Conservation (phyloP, 2,329 filamentous ascomycete genomes). For the Botryosphaeria dothidea region DNA sequence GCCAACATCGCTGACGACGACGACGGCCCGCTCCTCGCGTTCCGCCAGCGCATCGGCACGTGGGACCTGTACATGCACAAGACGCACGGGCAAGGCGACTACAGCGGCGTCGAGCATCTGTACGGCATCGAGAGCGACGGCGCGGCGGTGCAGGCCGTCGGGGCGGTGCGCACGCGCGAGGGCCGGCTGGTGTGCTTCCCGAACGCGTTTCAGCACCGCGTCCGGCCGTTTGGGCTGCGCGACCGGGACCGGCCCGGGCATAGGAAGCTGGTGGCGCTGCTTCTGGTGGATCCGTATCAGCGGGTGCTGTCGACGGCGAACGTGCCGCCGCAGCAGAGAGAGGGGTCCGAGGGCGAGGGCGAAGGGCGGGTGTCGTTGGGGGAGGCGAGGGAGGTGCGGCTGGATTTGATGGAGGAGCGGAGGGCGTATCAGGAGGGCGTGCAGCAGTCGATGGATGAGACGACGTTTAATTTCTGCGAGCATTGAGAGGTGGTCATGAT, state of each 20-base stretch:
- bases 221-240: constrained; percentile 51
- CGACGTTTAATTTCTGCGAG: not conserved
- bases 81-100: constrained; percentile 26
- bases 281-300: constrained; percentile 58
- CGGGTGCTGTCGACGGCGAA: constrained; percentile 55
- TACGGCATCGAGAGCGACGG: constrained; percentile 43
- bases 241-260: constrained; percentile 56
- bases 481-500: not conserved
- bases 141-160: constrained; percentile 46
- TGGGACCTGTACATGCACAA: not conserved
- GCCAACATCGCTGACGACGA: constrained; percentile 62
- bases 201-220: constrained; percentile 54
- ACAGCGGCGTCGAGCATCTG: constrained; percentile 34
- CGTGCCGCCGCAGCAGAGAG: not conserved
- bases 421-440: not conserved
- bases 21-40: constrained; percentile 46
- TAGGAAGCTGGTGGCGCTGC: constrained; percentile 58
- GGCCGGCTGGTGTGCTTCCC: constrained; percentile 59
- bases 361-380: not conserved
- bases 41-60: constrained; percentile 43
- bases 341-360: not conserved
- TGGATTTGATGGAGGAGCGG: not conserved
- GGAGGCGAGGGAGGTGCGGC: not conserved
- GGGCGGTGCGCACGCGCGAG: constrained; percentile 48
- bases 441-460: not conserved